phyloP scores from a whole-genome alignment of 164 flowering plant species.

The Buxus sempervirens region DNA sequence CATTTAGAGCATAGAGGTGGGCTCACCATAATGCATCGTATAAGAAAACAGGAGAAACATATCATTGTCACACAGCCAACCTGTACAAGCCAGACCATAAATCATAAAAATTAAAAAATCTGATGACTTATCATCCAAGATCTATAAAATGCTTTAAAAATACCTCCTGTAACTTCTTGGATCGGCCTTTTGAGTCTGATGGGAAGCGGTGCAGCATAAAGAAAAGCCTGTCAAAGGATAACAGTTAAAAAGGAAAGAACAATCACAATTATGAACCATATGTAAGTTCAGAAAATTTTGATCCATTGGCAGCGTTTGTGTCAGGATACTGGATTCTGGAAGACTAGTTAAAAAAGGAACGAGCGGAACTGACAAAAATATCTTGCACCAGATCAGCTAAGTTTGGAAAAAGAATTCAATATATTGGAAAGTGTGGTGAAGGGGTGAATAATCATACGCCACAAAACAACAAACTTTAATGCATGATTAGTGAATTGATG shows the following conservation, averaged over 20 bases:
- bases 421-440: too few species aligned
- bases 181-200: slow-evolving; percentile 91
- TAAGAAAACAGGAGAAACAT: slow-evolving; percentile 89
- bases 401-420: too few species aligned
- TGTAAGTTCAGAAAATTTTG: background rate
- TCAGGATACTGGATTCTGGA: too few species aligned
- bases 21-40: slow-evolving; percentile 91
- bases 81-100: slow-evolving; percentile 35
- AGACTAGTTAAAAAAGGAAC: too few species aligned
- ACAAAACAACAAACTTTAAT: too few species aligned
- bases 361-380: too few species aligned
- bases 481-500: too few species aligned
- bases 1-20: background rate
- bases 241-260: slow-evolving; percentile 1
- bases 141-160: background rate
- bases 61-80: slow-evolving; percentile 98
- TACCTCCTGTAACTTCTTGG: slow-evolving; percentile 96
- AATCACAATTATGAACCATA: background rate
- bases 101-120: background rate
- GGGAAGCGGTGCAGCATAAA: slow-evolving; percentile 92
- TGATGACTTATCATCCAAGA: background rate
- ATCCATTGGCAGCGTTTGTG: background rate
- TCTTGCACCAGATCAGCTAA: too few species aligned
- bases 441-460: too few species aligned
- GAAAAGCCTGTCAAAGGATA: slow-evolving; percentile 60